Base-by-base conservation (phyloP, 2,329 filamentous ascomycete genomes). In the Fusarium stilboides region DNA sequence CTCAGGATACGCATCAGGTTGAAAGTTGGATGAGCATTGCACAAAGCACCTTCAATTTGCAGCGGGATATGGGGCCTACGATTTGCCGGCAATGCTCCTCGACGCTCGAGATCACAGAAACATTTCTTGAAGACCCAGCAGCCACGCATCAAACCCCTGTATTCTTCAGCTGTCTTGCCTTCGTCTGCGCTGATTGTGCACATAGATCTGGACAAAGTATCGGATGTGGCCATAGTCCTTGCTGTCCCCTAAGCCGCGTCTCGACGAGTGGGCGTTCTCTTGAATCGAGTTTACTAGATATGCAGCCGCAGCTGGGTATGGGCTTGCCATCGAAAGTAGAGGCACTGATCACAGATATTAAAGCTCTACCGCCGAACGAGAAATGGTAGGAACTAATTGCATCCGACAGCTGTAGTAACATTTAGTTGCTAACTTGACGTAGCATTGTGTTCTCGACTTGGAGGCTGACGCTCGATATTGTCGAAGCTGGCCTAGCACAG, bases 401-500 rank as follows among this genome's bases (percentile, higher is more conserved):
- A 19, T 9, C 6, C 17, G 8, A 13, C 5, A n/a, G 20, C 24
- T n/a, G 2, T 10, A 3, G 37, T 42, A 4, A 31, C 2, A 17
- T 6, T 14, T 13, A 1, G 19, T 59, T 36, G 36, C 28, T 64
- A 36, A 68, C 28, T 8, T 2, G 12, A 0, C 2, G 2, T 22
- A 87, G 85, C 49, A 78, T 87, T 17, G 80, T 87, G 0, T 88
- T 88, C 57, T 86, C 85, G 0, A 82, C 77, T 0, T 87, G 85
- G 85, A 80, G 82, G 17, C 69, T 80, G 13, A 86, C 81, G 0
- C 81, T 88, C 2, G 80, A 86, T 42, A 57, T 86, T 2, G 75
- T 87, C 0, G 76, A 84, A 50, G 65, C 60, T 1, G 82, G 80
- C 0, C 73, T 88, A 1, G 63, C 76, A 0, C 59, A 80, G 17